phyloP scores from a whole-genome alignment of 805 yeast species.

The Sporopachydermia lactativora region DNA sequence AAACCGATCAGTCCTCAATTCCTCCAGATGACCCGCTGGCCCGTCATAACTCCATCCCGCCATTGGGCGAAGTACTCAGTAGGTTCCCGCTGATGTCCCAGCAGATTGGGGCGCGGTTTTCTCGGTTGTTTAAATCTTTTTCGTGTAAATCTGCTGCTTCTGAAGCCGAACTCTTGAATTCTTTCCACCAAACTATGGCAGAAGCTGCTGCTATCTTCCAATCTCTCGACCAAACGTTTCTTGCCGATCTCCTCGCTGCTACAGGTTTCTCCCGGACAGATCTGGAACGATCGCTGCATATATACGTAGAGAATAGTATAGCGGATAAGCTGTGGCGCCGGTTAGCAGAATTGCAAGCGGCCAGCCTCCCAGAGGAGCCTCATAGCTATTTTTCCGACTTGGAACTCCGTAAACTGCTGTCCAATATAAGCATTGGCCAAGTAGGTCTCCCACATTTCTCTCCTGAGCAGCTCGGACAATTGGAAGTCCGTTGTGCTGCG shows the following conservation, averaged over 20 bases:
- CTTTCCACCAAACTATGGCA: conserved; percentile 18
- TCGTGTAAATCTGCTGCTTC: conserved; percentile 17
- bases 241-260: conserved; percentile 14
- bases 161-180: conserved; percentile 17
- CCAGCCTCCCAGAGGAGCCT: conserved; percentile 12
- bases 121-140: conserved; percentile 24
- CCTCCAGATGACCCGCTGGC: background rate
- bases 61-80: conserved; percentile 26
- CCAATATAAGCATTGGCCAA: conserved; percentile 26
- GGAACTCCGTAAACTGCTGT: conserved; percentile 13
- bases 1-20: background rate
- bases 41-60: conserved; percentile 6
- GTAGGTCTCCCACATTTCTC: conserved; percentile 24
- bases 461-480: conserved; percentile 14
- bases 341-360: conserved; percentile 18
- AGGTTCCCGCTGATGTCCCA: conserved; percentile 25
- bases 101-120: conserved; percentile 26
- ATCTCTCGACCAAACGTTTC: conserved; percentile 14
- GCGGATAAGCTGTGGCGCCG: conserved; percentile 54
- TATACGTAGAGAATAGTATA: conserved; percentile 57
- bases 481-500: conserved; percentile 29
- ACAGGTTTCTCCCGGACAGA: conserved; percentile 17
- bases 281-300: conserved; percentile 39
- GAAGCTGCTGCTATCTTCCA: conserved; percentile 22
- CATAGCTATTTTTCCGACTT: conserved; percentile 4